Base-by-base conservation (phyloP, 2,329 filamentous ascomycete genomes). In the Epichloe glyceriae region DNA sequence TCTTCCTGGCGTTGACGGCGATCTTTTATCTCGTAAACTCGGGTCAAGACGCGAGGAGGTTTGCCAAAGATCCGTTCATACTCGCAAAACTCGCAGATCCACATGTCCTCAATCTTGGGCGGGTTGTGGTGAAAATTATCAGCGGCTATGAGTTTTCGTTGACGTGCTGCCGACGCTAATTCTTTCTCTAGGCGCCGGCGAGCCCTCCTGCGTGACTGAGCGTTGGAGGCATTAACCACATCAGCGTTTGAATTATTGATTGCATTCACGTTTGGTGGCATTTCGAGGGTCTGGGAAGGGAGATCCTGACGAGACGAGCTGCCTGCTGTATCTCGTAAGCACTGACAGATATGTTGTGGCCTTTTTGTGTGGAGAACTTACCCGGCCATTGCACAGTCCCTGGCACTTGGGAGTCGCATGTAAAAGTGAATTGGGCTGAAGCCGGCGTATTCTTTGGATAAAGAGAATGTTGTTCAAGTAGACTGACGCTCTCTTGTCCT, bases 51-150 rank as follows among this genome's bases (percentile, higher is more conserved):
- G 59, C 80, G 78, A 0, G 93, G 93, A 2, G 86, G 86, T 49
- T 77, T 77, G n/a, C 91, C 91, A 64, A 95, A 97, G 47, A 98
- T 96, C 49, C 82, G 81, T 68, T 97, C 91, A 63, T 96, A 98
- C 67, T 98, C 93, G 72, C 93, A 98, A 64, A 97, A 97, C 62
- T 96, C 88, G 69, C 93, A 98, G 45, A 97, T 89, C 87, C 90
- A 97, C 47, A 89, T 78, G 54, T 95, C 87, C 56, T 88, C 85
- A 2, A 59, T 58, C 34, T 71, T 69, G 2, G 86, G 85, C 1
- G 86, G 85, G 60, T 86, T 83, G 59, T 86, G 82, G 54, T 80
- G 80, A 64, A 93, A 94, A 51, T 80, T 77, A 56, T 86, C 84
- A 59, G 86, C 79, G 54, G 93, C 86, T 61, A 87, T 78, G 45